phyloP scores from a whole-genome alignment of 495 filamentous ascomycete genomes.

The Talaromyces liani region DNA sequence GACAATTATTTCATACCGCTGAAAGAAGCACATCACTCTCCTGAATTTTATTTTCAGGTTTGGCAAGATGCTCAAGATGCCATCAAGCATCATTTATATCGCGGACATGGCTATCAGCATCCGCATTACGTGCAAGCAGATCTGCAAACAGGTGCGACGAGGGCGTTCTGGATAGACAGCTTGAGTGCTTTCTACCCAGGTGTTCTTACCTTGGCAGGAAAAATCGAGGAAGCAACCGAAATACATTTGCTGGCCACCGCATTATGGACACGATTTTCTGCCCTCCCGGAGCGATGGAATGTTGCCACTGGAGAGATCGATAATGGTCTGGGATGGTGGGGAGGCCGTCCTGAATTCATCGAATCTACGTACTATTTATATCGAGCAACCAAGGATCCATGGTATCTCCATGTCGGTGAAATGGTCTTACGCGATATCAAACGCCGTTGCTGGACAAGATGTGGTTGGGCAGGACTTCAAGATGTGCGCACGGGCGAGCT shows the following conservation, averaged over 20 bases:
- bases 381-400: slow-evolving; percentile 86
- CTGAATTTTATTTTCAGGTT: slow-evolving; percentile 69
- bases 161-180: slow-evolving; percentile 91
- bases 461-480: slow-evolving; percentile 93
- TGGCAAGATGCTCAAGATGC: slow-evolving; percentile 82
- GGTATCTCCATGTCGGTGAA: slow-evolving; percentile 92
- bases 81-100: slow-evolving; percentile 77
- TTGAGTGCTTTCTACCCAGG: slow-evolving; percentile 93
- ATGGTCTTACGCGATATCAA: slow-evolving; percentile 89
- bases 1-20: slow-evolving; percentile 49
- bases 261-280: slow-evolving; percentile 88
- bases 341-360: slow-evolving; percentile 89
- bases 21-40: slow-evolving; percentile 57
- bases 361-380: slow-evolving; percentile 94
- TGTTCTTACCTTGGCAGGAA: slow-evolving; percentile 76
- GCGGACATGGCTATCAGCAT: slow-evolving; percentile 60
- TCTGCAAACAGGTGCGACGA: slow-evolving; percentile 69
- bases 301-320: slow-evolving; percentile 79
- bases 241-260: slow-evolving; percentile 86
- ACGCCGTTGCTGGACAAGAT: slow-evolving; percentile 83
- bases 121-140: slow-evolving; percentile 91
- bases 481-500: slow-evolving; percentile 84
- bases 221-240: slow-evolving; percentile 82
- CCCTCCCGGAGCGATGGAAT: slow-evolving; percentile 91
- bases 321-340: slow-evolving; percentile 86